These are phyloP conservation scores for Populus hybrid DNA, from an alignment of 441 rosid species.

Conservation along the genomic window DNA sequence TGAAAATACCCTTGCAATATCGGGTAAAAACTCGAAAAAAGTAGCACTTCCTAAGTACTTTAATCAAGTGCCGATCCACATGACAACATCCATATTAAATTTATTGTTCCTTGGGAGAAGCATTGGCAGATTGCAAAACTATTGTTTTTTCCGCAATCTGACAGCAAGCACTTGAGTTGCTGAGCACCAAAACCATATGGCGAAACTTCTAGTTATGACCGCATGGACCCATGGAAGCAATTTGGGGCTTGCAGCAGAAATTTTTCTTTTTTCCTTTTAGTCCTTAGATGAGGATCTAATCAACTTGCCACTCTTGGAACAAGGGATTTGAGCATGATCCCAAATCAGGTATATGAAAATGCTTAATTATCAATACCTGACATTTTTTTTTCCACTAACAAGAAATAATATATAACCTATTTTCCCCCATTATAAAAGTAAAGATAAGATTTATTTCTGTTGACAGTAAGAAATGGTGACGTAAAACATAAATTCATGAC, in stretches of 20 bases:
- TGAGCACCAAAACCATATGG: background rate
- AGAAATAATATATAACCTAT: background rate
- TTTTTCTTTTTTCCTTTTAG: background rate
- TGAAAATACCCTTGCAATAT: too few species aligned
- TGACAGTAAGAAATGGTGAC: background rate
- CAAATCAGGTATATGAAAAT: background rate
- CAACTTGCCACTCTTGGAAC: background rate
- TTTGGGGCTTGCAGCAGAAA: background rate
- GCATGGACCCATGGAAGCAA: too few species aligned
- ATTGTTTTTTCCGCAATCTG: background rate
- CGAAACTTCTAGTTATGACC: background rate
- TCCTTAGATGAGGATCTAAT: background rate
- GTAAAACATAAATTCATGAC: background rate
- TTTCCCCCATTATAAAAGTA: background rate
- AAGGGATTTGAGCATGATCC: background rate
- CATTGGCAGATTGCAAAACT: background rate
- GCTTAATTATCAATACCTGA: background rate
- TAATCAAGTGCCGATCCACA: too few species aligned
- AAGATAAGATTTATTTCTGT: background rate
- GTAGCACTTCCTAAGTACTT: too few species aligned
- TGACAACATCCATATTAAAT: too few species aligned
- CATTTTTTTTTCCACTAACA: background rate
- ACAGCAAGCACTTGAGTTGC: background rate
- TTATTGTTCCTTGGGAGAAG: too few species aligned
- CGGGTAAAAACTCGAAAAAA: too few species aligned